phyloP scores from a whole-genome alignment of 805 yeast genomes.

The Metschnikowia noctiluminum region DNA sequence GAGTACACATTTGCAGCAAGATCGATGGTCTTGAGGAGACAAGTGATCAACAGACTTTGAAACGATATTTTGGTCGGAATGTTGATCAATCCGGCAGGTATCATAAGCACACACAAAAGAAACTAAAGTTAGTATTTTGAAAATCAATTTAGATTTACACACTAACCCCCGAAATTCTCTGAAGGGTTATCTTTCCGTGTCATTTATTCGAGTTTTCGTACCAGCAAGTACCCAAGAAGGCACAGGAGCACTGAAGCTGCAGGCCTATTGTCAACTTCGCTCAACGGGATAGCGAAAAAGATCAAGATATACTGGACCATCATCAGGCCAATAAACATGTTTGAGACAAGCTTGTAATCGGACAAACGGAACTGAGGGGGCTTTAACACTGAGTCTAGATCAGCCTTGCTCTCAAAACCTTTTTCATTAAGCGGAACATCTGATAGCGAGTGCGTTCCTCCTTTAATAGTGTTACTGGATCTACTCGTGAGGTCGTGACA shows the following conservation, averaged over 20 bases:
- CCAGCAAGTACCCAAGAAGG: slow-evolving; percentile 17
- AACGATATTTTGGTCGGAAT: slow-evolving; percentile 8
- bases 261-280: slow-evolving; percentile 32
- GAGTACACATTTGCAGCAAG: slow-evolving; percentile 18
- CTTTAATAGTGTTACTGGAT: slow-evolving; percentile 2
- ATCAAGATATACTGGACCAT: slow-evolving; percentile 28
- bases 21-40: slow-evolving; percentile 21
- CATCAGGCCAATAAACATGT: slow-evolving; percentile 16
- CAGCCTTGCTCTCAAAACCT: not conserved
- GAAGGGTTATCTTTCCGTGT: too few species aligned
- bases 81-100: slow-evolving; percentile 14
- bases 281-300: slow-evolving; percentile 33
- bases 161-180: too few species aligned
- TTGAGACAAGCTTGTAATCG: slow-evolving; percentile 7
- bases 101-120: slow-evolving; percentile 13
- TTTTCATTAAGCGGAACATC: not conserved
- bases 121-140: slow-evolving; percentile 6
- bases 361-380: slow-evolving; percentile 4
- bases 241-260: slow-evolving; percentile 19
- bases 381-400: not conserved
- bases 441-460: not conserved
- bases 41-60: slow-evolving; percentile 17
- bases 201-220: slow-evolving; percentile 6
- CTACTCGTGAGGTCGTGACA: not conserved
- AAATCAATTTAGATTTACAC: too few species aligned